Conservation (phyloP, 2,329 filamentous ascomycete genomes). For the Pyrenophora tritici-repentis region DNA sequence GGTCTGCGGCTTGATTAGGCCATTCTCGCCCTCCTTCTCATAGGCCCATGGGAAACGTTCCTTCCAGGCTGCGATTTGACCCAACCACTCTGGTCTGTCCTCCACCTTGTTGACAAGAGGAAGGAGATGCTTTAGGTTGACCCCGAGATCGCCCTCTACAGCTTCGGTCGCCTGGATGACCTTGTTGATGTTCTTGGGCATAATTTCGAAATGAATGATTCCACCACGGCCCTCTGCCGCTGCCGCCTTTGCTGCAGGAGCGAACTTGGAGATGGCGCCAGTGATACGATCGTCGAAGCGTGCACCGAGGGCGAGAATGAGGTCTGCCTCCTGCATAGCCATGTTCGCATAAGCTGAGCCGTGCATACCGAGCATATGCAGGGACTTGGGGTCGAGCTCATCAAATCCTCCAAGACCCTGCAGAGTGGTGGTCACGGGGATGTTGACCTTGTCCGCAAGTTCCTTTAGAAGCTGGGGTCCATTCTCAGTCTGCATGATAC, state of each 20-base stretch:
- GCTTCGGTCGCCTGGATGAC: constrained; percentile 95
- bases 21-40: constrained; percentile 74
- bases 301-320: constrained; percentile 91
- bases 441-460: constrained; percentile 85
- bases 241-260: constrained; percentile 82
- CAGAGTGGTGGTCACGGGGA: constrained; percentile 94
- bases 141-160: constrained; percentile 86
- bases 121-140: constrained; percentile 76
- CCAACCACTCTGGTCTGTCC: constrained; percentile 83
- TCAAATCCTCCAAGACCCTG: constrained; percentile 92
- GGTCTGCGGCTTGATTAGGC: constrained; percentile 91
- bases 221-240: constrained; percentile 85
- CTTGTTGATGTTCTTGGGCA: constrained; percentile 99
- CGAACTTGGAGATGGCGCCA: constrained; percentile 79
- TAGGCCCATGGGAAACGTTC: constrained; percentile 85
- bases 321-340: constrained; percentile 94
- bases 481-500: constrained; percentile 78
- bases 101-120: constrained; percentile 69
- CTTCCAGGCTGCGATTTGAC: constrained; percentile 90
- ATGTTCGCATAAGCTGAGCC: constrained; percentile 97
- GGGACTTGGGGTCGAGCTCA: constrained; percentile 88
- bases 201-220: constrained; percentile 96
- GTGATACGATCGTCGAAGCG: constrained; percentile 98
- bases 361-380: constrained; percentile 99
- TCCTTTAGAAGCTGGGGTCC: constrained; percentile 80